These are phyloP conservation scores for Calycina marina DNA, from an alignment of 2,329 filamentous ascomycete genomes.

Conservation along the genomic window DNA sequence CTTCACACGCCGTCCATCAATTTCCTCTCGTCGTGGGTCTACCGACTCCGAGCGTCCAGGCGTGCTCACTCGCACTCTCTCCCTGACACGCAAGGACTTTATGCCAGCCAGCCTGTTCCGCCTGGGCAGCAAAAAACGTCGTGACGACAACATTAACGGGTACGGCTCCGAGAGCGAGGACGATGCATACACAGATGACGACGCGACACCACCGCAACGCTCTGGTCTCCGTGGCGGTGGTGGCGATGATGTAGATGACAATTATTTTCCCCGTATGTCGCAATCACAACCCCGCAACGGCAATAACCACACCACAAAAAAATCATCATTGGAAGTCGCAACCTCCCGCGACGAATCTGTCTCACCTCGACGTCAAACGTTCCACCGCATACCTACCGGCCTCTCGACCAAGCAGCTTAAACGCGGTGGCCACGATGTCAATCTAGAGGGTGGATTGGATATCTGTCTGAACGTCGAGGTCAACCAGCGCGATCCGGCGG, in stretches of 20 bases:
- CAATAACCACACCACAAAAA: constrained; percentile 7
- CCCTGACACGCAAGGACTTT: constrained; percentile 40
- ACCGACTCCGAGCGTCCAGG: constrained; percentile 26
- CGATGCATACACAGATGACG: constrained; percentile 17
- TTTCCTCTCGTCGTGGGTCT: constrained; percentile 22
- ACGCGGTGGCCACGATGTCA: constrained; percentile 43
- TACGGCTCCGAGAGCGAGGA: constrained; percentile 33
- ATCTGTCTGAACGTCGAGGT: constrained; percentile 84
- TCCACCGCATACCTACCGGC: constrained; percentile 58
- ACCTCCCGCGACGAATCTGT: constrained; percentile 14
- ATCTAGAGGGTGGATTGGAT: constrained; percentile 73
- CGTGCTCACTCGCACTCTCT: constrained; percentile 43
- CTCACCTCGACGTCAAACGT: constrained; percentile 21
- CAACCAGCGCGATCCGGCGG: constrained; percentile 68
- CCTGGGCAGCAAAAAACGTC: constrained; percentile 29
- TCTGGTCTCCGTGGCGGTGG: constrained; percentile 25
- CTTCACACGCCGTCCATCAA: constrained; percentile 31
- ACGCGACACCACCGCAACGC: constrained; percentile 1
- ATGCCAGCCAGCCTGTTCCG: constrained; percentile 30
- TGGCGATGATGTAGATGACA: constrained; percentile 33
- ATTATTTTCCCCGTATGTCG: constrained; percentile 30
- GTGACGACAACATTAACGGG: constrained; percentile 37
- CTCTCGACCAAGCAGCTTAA: constrained; percentile 47
- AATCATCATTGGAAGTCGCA: constrained; percentile 9
- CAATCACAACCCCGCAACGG: constrained; percentile 6